phyloP scores from a whole-genome alignment of 768 basidiomycete species.

The Cystobasidium tubakii region DNA sequence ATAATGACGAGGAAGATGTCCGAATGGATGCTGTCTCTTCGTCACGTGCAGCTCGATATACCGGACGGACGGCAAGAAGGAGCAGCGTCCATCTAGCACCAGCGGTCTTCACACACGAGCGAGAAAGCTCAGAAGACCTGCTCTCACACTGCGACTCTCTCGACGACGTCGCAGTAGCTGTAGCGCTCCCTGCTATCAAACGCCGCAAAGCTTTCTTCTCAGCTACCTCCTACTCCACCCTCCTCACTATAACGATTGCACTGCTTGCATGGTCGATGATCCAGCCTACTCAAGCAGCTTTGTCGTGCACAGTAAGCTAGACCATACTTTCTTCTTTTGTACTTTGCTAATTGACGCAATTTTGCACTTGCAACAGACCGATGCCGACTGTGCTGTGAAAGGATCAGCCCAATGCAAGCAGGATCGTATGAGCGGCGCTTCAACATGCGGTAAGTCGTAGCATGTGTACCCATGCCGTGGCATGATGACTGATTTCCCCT shows the following conservation, averaged over 20 bases:
- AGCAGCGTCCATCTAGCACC: not conserved
- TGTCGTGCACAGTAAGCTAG: constrained; percentile 25
- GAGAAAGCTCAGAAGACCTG: not conserved
- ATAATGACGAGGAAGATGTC: not conserved
- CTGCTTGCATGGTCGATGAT: constrained; percentile 14
- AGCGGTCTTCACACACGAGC: not conserved
- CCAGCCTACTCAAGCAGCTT: not conserved
- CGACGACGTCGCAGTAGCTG: not conserved
- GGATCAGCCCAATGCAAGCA: constrained; percentile 21
- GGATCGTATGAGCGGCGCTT: not conserved
- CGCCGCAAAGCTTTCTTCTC: not conserved
- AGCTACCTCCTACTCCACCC: constrained; percentile 20
- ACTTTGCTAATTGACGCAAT: constrained; percentile 1
- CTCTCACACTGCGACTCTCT: not conserved
- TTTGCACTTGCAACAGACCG: not conserved
- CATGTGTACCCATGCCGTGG: not conserved
- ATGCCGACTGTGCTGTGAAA: constrained; percentile 16
- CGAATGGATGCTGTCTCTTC: not conserved
- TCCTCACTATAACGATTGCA: not conserved
- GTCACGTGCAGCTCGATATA: not conserved
- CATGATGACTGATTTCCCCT: not conserved
- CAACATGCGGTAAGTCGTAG: not conserved
- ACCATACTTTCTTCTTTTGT: too few relatives aligned
- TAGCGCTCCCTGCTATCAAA: not conserved
- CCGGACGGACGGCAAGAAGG: not conserved